These are phyloP conservation scores for Lactarius trivialis DNA, from an alignment of 768 basidiomycete genomes.

Conservation along the genomic window DNA sequence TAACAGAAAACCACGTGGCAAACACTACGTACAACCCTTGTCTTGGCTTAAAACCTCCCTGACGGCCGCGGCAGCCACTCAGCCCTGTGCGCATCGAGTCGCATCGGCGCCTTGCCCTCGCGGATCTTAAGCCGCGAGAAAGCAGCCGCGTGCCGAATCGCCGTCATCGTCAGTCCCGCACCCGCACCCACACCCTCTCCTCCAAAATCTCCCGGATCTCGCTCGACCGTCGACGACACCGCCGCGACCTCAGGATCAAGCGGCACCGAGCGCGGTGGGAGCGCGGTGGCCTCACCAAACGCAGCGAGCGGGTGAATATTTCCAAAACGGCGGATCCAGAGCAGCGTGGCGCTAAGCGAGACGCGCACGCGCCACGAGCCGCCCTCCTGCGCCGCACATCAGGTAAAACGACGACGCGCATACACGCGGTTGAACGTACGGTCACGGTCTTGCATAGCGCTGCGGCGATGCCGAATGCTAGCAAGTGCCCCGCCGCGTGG, in stretches of 20 bases:
- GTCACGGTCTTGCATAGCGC: slow-evolving; percentile 48
- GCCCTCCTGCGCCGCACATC: slow-evolving; percentile 38
- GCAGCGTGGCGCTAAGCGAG: slow-evolving; percentile 49
- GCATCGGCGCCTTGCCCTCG: slow-evolving; percentile 22
- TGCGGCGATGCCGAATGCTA: slow-evolving; percentile 52
- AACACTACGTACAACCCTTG: not conserved
- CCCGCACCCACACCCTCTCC: not conserved
- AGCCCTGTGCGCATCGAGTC: slow-evolving; percentile 22
- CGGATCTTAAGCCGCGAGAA: slow-evolving; percentile 17
- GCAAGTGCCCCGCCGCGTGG: slow-evolving; percentile 52
- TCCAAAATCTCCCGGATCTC: slow-evolving; percentile 10
- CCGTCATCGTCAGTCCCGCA: slow-evolving; percentile 7
- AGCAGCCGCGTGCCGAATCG: slow-evolving; percentile 19
- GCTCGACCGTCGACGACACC: slow-evolving; percentile 26
- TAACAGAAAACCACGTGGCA: not conserved
- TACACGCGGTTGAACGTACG: slow-evolving; percentile 28
- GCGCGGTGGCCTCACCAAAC: slow-evolving; percentile 36
- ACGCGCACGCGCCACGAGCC: slow-evolving; percentile 56
- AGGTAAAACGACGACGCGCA: not conserved
- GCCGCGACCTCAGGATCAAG: slow-evolving; percentile 34
- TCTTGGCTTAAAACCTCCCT: not conserved
- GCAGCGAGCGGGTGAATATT: slow-evolving; percentile 35
- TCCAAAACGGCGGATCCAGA: slow-evolving; percentile 52
- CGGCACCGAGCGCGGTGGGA: slow-evolving; percentile 35
- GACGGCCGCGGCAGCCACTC: slow-evolving; percentile 27